A percentile compares a stretch with the other conserved stretches of the same genome.
Conservation (phyloP, 164 flowering plant genomes). For the Paratinospora sagittata region DNA sequence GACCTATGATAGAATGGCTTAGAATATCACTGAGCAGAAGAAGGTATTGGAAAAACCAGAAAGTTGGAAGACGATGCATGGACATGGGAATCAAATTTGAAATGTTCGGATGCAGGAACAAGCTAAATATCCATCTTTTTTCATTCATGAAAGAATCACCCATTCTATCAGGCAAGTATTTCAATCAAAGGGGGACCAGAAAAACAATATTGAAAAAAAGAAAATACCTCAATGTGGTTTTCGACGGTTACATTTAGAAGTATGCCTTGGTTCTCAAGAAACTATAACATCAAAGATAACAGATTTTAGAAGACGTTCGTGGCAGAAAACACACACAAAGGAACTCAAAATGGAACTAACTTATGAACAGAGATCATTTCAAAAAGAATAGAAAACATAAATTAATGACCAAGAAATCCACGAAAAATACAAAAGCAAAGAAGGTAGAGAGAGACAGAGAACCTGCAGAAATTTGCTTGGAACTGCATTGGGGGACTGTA, state of each 20-base stretch:
- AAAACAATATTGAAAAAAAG: neutral
- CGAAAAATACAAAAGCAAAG: neutral
- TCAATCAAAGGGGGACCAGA: neutral
- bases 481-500: constrained; percentile 46
- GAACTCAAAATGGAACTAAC: neutral
- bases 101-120: too few species aligned
- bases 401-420: too few species aligned
- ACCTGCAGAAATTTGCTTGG: constrained; percentile 83
- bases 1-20: constrained; percentile 56
- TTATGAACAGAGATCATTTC: neutral
- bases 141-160: too few species aligned
- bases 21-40: too few species aligned
- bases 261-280: constrained; percentile 65
- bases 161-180: neutral
- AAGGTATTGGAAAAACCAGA: too few species aligned
- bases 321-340: neutral
- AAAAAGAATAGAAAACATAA: neutral
- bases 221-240: constrained; percentile 73
- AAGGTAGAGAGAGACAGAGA: neutral
- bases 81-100: neutral
- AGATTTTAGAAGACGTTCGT: neutral
- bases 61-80: neutral
- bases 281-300: constrained; percentile 38
- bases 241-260: constrained; percentile 58
- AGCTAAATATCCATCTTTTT: too few species aligned